Base-by-base conservation (phyloP, 495 filamentous ascomycete species). In the Extremus antarcticus region DNA sequence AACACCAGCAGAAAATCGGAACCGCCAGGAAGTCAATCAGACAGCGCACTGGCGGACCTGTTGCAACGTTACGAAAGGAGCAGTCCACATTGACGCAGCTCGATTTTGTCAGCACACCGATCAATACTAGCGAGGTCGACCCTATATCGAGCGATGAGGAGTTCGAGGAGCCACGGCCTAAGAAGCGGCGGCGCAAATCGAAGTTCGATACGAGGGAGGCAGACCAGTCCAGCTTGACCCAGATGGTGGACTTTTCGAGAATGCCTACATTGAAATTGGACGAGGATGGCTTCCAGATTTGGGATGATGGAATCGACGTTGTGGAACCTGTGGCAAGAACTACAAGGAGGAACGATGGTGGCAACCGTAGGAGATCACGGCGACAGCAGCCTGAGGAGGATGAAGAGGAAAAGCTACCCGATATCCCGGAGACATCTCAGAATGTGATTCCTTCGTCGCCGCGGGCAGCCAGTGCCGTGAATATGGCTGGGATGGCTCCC, bases 31-130 rank as follows among this genome's bases (percentile, higher is more conserved):
- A 24, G n/a, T 47, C 43, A 15, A 43, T 43, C 11, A 48, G 10
- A 10, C 15, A 16, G 2, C 17, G 16, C 2, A 0, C 25, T 1
- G n/a, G 47, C 29, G 11, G 40, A 48, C 25, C 35, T 16, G 24
- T n/a, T n/a, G n/a, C n/a, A n/a, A n/a, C 19, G 16, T 32, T 43
- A 10, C 21, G 10, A 11, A 50, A 50, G 19, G 25, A 43, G 1
- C 56, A 58, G 20, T 48, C 56, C 0, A 54, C 43, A 3, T 40
- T 58, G n/a, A 58, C 50, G 4, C 56, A 58, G 46, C 16, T 49
- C 32, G 56, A 23, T 16, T 48, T 43, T 23, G 29, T 47, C n/a
- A 32, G 32, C 39, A 39, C 43, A 9, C 24, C 55, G 1, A 46
- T n/a, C 13, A 13, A 7, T 3, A 45, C 8, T 17, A 45, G 40